phyloP scores from a whole-genome alignment of 768 basidiomycete species.

The Tricholomella constricta region DNA sequence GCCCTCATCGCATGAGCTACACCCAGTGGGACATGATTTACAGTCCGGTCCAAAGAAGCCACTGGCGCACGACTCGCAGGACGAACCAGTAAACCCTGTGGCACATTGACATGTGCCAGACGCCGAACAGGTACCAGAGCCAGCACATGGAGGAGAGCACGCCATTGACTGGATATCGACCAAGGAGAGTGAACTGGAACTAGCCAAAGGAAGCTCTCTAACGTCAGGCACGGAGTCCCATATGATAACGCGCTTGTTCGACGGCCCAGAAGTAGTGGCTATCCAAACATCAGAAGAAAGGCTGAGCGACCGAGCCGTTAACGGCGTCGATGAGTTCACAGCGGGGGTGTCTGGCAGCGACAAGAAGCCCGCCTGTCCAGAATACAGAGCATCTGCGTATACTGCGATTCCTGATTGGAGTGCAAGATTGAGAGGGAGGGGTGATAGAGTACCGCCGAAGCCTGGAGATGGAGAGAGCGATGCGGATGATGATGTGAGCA shows the following conservation, averaged over 20 bases:
- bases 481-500: conserved; percentile 56
- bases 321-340: conserved; percentile 40
- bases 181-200: conserved; percentile 52
- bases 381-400: conserved; percentile 54
- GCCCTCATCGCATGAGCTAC: conserved; percentile 74
- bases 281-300: conserved; percentile 60
- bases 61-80: conserved; percentile 71
- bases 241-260: conserved; percentile 54
- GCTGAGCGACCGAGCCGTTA: conserved; percentile 52
- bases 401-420: conserved; percentile 57
- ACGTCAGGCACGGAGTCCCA: conserved; percentile 85
- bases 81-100: conserved; percentile 68
- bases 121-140: conserved; percentile 58
- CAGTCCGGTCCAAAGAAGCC: conserved; percentile 75
- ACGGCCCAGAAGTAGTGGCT: conserved; percentile 48
- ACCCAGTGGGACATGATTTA: conserved; percentile 64
- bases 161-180: conserved; percentile 57
- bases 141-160: conserved; percentile 72
- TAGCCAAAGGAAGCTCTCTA: conserved; percentile 59
- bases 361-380: conserved; percentile 53
- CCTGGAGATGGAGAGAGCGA: conserved; percentile 52
- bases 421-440: conserved; percentile 54
- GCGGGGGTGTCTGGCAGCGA: conserved; percentile 43
- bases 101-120: conserved; percentile 71
- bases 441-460: conserved; percentile 51